A percentile compares a stretch with the other conserved stretches of the same genome.
phyloP scores from a whole-genome alignment of 1,284 basidiomycete genomes.

The Puccinia triticina region DNA sequence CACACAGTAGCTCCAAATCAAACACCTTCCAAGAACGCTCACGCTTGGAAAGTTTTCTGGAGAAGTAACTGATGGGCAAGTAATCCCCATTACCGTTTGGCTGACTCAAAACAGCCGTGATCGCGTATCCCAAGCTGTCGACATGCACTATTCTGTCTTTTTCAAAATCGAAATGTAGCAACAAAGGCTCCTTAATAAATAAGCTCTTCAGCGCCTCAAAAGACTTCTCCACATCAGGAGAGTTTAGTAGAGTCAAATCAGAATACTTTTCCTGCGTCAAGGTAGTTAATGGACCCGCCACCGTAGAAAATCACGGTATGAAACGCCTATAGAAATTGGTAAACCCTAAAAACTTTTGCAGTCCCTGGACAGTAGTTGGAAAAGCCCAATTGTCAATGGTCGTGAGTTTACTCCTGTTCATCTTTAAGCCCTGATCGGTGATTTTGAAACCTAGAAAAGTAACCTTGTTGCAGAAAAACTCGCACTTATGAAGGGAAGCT shows the following conservation, averaged over 20 bases:
- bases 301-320: too few relatives aligned
- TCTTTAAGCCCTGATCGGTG: constrained; percentile 5
- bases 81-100: not conserved
- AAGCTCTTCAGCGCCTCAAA: constrained; percentile 2
- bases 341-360: not conserved
- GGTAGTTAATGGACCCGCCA: too few relatives aligned
- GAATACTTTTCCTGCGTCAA: not conserved
- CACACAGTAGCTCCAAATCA: constrained; percentile 21
- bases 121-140: too few relatives aligned
- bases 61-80: constrained; percentile 1
- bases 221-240: not conserved
- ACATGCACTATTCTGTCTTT: too few relatives aligned
- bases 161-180: too few relatives aligned
- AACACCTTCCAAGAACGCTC: too few relatives aligned
- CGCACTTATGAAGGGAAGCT: too few relatives aligned
- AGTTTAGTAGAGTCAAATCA: not conserved
- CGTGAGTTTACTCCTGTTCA: constrained; percentile 9
- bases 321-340: too few relatives aligned
- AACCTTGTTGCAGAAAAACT: too few relatives aligned
- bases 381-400: constrained; percentile 16
- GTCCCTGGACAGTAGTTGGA: not conserved
- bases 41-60: not conserved
- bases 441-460: too few relatives aligned
- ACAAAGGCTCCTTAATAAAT: too few relatives aligned
- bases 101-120: too few relatives aligned